phyloP scores from a whole-genome alignment of 495 filamentous ascomycete genomes.

The Podospora pseudoanserina region DNA sequence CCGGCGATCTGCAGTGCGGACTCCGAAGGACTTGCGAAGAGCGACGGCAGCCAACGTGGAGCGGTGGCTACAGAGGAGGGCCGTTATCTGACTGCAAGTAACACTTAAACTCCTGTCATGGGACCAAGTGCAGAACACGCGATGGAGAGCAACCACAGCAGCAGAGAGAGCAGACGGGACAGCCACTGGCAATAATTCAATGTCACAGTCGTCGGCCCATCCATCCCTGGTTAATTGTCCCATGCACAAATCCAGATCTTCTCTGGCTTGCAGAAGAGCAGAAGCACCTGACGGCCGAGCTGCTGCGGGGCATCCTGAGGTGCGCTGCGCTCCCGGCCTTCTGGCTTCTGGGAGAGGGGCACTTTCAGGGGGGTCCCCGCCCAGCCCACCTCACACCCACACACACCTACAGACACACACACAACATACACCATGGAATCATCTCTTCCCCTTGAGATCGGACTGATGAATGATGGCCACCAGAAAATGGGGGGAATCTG shows the following conservation, averaged over 20 bases:
- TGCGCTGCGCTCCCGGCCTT: slow-evolving; percentile 1
- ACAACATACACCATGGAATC: no score
- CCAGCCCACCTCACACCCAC: background rate
- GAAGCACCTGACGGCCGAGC: slow-evolving; percentile 10
- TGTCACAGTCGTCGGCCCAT: slow-evolving; percentile 23
- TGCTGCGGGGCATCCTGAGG: slow-evolving; percentile 12
- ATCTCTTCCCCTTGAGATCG: background rate
- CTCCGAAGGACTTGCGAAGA: slow-evolving; percentile 26
- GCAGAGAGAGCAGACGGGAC: slow-evolving; percentile 16
- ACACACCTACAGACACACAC: no score
- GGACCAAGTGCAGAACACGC: slow-evolving; percentile 14
- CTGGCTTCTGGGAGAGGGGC: background rate
- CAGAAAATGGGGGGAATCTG: background rate
- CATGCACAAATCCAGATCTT: slow-evolving; percentile 21
- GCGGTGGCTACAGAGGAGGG: slow-evolving; percentile 16
- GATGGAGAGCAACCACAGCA: slow-evolving; percentile 7
- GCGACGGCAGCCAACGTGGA: slow-evolving; percentile 16
- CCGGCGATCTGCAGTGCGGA: slow-evolving; percentile 21
- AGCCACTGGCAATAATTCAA: slow-evolving; percentile 29
- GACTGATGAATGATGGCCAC: background rate
- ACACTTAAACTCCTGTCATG: slow-evolving; percentile 25
- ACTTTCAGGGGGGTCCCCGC: slow-evolving; percentile 1
- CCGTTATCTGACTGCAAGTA: slow-evolving; percentile 26
- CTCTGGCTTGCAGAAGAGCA: slow-evolving; percentile 9
- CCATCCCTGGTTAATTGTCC: slow-evolving; percentile 30